Evolutionary conservation across 176 grass and related monocot genomes (phyloP), one percentile per base, ranked within the genome.

Genomic region (Guadua angustifolia): DNA sequence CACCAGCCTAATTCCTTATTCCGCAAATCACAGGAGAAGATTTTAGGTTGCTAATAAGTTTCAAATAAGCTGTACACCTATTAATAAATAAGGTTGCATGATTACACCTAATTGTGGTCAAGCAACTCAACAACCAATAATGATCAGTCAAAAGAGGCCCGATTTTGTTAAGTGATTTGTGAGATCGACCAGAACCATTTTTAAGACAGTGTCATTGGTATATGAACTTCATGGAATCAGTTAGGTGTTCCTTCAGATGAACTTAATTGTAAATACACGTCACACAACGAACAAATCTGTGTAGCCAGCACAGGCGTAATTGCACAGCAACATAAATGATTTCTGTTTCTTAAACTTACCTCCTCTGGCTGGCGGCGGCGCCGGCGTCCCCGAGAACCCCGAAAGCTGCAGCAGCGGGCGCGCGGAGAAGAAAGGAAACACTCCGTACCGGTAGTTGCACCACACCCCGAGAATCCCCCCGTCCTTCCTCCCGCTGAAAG

Each of bases 391-490:
- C 45, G 9, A 40, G 40, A 12, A 16, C 16, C 73, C 13, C 26
- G 66, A 19, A 43, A 89, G 68, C 13, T 50, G 80, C 58, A 85
- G 45, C 35, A 18, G 68, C 4, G 82, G 57, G 6, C 40, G 36
- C 9, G 83, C 88, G 5, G n/a, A 40, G 45, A 72, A 90, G 65
- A 86, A 90, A 3, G 60, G 3, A 70, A 73, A 78, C 9, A 71
- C 45, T 33, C 73, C 63, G 40, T 78, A 90, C 62, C 21, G 21
- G 56, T 22, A 58, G 56, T 3, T 26, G 58, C 58, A 61, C 22
- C 58, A 13, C 22, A 61, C 58, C 22, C 58, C 58, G 4, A 61
- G 58, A 5, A 61, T 61, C 58, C 9, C 9, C 7, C 57, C 10
- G 4, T 22, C 57, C 22, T 60, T 12, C 57, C 58, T 9, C 3